Conservation (phyloP, 2,329 filamentous ascomycete genomes). For the Delphinella strobiligena region DNA sequence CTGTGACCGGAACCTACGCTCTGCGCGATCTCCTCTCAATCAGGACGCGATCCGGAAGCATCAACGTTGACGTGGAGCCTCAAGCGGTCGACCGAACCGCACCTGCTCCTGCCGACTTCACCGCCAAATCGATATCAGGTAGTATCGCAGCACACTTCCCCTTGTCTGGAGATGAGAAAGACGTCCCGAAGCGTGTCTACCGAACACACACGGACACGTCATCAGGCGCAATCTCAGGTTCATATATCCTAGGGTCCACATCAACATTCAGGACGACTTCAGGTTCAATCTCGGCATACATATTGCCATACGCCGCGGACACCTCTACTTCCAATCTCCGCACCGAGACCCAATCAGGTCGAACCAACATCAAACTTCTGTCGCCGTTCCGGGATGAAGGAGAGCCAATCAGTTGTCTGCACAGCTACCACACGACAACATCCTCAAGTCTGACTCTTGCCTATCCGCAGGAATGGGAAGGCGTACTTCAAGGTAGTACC, state of each 20-base stretch:
- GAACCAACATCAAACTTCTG: conserved; percentile 21
- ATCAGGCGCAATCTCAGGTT: conserved; percentile 26
- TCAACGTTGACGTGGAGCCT: conserved; percentile 28
- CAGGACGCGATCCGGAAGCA: conserved; percentile 27
- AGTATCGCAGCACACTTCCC: conserved; percentile 25
- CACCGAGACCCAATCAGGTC: conserved; percentile 24
- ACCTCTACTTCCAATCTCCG: conserved; percentile 17
- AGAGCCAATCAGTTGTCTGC: conserved; percentile 17
- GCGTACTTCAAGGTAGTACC: conserved; percentile 24
- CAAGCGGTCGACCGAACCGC: conserved; percentile 18
- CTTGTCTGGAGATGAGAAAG: background rate
- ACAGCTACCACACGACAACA: conserved; percentile 23
- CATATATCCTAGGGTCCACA: conserved; percentile 27
- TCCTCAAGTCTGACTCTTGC: conserved; percentile 24
- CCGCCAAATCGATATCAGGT: conserved; percentile 23
- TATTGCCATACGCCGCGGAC: conserved; percentile 24
- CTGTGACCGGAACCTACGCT: conserved; percentile 29
- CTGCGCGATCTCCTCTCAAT: conserved; percentile 29
- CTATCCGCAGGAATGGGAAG: conserved; percentile 32
- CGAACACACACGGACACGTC: conserved; percentile 25
- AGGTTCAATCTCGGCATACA: conserved; percentile 24
- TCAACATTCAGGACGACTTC: conserved; percentile 25
- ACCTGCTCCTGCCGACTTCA: conserved; percentile 25
- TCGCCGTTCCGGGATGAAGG: conserved; percentile 19
- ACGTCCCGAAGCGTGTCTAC: conserved; percentile 30